These are phyloP conservation scores for Dionaea muscipula DNA, from an alignment of 179 eudicot species.

Conservation along the genomic window DNA sequence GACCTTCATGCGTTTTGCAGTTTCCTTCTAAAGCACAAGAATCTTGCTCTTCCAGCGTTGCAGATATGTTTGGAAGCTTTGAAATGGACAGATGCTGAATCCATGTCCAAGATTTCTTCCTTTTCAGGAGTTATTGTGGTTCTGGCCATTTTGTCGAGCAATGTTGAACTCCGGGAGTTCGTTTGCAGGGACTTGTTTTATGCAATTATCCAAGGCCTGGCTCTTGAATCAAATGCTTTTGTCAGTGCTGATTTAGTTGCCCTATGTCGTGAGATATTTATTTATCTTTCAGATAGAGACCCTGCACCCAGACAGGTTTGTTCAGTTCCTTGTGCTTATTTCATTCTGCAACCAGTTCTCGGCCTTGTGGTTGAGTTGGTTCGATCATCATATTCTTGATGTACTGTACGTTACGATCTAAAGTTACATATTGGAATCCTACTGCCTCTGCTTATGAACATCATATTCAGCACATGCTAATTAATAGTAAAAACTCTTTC, in stretches of 20 bases:
- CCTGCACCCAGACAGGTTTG: constrained; percentile 88
- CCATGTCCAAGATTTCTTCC: constrained; percentile 54
- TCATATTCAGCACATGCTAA: too few relatives aligned
- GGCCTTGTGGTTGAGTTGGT: too few relatives aligned
- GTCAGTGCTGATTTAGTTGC: constrained; percentile 60
- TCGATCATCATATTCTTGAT: too few relatives aligned
- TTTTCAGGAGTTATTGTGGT: constrained; percentile 56
- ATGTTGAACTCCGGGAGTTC: constrained; percentile 60
- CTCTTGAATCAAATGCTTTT: constrained; percentile 75
- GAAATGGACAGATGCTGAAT: constrained; percentile 80
- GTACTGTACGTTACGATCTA: too few relatives aligned
- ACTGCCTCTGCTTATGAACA: too few relatives aligned
- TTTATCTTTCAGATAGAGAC: constrained; percentile 59
- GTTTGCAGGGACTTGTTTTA: constrained; percentile 75
- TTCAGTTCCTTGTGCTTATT: constrained; percentile 5
- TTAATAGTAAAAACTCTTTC: neutral
- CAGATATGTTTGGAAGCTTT: constrained; percentile 68
- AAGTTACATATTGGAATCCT: too few relatives aligned
- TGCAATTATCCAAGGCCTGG: constrained; percentile 68
- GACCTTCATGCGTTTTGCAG: constrained; percentile 39
- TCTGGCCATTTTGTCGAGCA: constrained; percentile 48
- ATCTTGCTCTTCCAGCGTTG: constrained; percentile 70
- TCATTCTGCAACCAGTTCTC: neutral
- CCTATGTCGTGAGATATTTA: constrained; percentile 74
- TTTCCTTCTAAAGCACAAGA: constrained; percentile 50